Evolutionary conservation across 108 stramenopile genomes (phyloP), one percentile per base, ranked within the genome.

Genomic region (Stephanodiscus triporus): DNA sequence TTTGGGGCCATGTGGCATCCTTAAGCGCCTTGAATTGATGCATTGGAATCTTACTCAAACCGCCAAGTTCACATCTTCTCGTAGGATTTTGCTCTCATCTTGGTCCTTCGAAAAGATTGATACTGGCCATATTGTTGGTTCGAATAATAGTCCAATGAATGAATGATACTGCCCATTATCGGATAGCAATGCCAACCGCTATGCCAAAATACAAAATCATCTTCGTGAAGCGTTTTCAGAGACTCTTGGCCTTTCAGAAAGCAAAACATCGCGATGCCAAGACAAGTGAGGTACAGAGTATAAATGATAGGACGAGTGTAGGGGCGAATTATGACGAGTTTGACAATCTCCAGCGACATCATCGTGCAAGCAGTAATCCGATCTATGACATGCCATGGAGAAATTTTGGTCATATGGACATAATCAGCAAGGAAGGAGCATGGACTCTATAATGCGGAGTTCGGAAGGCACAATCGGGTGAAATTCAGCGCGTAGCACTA

Each of bases 171-270:
- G 47, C 30, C 29, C 32, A 34, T 48, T 14, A 82, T 11, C 2
- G 81, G 81, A 40, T 78, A 77, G 56, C 72, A 74, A 69, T 82
- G 81, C 81, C 81, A 82, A 9, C 72, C 65, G 48, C 62, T 65
- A 40, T 82, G 81, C 81, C 81, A 82, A 68, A 82, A 82, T 0
- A 82, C 45, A 55, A 82, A 82, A 24, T 66, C 81, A 27, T 78
- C 77, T 23, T 66, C 64, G 47, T 74, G 45, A 36, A 82, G 38
- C 9, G 27, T 34, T 62, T 51, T 3, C 45, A 73, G 77, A 11
- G 76, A 51, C 34, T 75, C 58, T 61, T 75, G 72, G 61, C 77
- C 66, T 14, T 78, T 73, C 53, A 82, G 43, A 45, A 82, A 82
- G 47, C 66, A 78, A 45, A 57, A 45, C 9, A 75, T 63, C 16